These are phyloP conservation scores for Clathrus columnatus DNA, from an alignment of 768 basidiomycete genomes.

Conservation along the genomic window DNA sequence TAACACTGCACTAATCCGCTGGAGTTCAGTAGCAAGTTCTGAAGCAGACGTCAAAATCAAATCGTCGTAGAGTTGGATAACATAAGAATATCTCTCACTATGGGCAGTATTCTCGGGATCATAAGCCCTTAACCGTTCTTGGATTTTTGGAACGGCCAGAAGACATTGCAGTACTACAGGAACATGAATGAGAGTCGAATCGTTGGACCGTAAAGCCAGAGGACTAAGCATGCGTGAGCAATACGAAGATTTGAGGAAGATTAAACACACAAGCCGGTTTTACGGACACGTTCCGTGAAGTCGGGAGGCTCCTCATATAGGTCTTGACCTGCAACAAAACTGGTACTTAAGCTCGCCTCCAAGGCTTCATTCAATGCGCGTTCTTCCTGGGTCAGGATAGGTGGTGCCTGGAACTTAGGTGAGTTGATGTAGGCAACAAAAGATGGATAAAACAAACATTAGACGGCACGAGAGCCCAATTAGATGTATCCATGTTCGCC, in stretches of 20 bases:
- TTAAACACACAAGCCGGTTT: slow-evolving; percentile 1
- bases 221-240: neutral
- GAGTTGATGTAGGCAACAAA: neutral
- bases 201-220: slow-evolving; percentile 4
- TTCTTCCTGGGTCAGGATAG: slow-evolving; percentile 7
- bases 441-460: neutral
- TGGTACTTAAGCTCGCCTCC: slow-evolving; percentile 6
- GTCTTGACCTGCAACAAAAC: slow-evolving; percentile 7
- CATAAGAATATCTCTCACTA: neutral
- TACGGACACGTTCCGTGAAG: neutral
- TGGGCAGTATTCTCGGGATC: neutral
- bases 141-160: neutral
- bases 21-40: neutral
- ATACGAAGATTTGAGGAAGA: neutral
- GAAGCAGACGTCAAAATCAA: neutral
- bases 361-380: slow-evolving; percentile 2
- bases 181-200: neutral
- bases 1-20: neutral
- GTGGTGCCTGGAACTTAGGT: slow-evolving; percentile 1
- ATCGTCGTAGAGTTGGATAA: neutral
- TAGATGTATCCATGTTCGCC: neutral
- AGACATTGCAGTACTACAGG: slow-evolving; percentile 6
- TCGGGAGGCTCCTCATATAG: slow-evolving; percentile 8
- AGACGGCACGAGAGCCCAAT: slow-evolving; percentile 10
- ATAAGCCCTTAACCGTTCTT: neutral